Base-by-base conservation (phyloP, 495 filamentous ascomycete species). In the Glarea lozoyensis region DNA sequence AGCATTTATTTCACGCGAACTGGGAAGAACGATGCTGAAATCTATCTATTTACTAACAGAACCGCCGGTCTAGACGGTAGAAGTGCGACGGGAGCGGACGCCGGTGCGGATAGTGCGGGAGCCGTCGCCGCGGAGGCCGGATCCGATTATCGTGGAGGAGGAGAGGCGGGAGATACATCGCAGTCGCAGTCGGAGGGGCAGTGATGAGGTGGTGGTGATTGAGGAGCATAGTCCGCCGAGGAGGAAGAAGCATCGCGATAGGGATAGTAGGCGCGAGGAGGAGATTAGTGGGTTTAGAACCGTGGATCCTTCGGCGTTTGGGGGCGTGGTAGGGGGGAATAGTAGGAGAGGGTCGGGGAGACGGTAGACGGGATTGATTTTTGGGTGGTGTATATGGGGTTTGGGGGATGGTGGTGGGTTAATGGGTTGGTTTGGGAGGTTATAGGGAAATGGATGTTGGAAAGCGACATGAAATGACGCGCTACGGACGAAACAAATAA, bases 291-390 rank as follows among this genome's bases (percentile, higher is more conserved):
- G 54, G 13, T 58, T 46, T 20, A 42, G 55, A 37, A 52, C 51
- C 7, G 52, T 58, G 9, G 55, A 58, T 50, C 52, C 55, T 6
- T 9, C 32, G 16, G 48, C 52, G 4, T 55, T 47, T 43, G 51
- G 36, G 5, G 55, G 55, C 10, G 42, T 40, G 5, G 43, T 54
- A n/a, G 48, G 52, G 6, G 53, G 53, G 73, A 57, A 69, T 72
- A 25, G 69, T 69, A 11, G 88, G 82, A 18, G 78, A 78, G 13
- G 24, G 69, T 69, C 10, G 88, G 82, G 17, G 78, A 78, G 13
- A 87, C 60, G 48, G 40, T 23, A 35, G 50, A 13, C 12, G 45
- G 20, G n/a, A 16, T 16, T 27, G 21, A 38, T 42, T 7, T n/a
- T n/a, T n/a, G n/a, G n/a, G n/a, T n/a, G n/a, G n/a, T n/a, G n/a